Conservation (phyloP, 305 asterid species). For the Ilex paraguariensis region DNA sequence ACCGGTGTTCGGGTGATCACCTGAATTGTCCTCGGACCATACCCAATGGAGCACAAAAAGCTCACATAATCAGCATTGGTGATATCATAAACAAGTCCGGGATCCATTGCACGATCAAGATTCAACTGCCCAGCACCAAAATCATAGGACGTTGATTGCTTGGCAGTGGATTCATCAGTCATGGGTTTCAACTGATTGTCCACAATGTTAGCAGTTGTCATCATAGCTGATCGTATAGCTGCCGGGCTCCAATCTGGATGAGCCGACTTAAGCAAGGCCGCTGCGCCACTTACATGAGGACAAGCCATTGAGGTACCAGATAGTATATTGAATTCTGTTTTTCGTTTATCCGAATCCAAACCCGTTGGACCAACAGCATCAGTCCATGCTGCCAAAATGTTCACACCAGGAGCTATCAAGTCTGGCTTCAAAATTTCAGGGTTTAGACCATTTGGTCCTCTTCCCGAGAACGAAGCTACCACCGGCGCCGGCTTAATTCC, state of each 20-base stretch:
- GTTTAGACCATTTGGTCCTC: slow-evolving; percentile 89
- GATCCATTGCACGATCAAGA: slow-evolving; percentile 83
- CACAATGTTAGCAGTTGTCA: slow-evolving; percentile 66
- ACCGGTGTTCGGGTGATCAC: slow-evolving; percentile 71
- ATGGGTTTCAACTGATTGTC: slow-evolving; percentile 51
- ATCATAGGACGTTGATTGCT: slow-evolving; percentile 68
- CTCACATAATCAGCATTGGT: slow-evolving; percentile 50
- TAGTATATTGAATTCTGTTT: slow-evolving; percentile 71
- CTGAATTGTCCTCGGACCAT: slow-evolving; percentile 77
- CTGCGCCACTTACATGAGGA: slow-evolving; percentile 72
- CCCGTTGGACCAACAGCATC: slow-evolving; percentile 92
- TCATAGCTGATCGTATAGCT: slow-evolving; percentile 82
- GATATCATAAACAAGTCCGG: slow-evolving; percentile 77
- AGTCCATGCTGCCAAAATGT: slow-evolving; percentile 38
- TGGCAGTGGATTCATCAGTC: slow-evolving; percentile 65
- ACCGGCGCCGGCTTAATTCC: slow-evolving; percentile 83
- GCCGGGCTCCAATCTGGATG: slow-evolving; percentile 98
- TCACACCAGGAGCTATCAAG: background rate
- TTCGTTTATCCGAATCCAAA: slow-evolving; percentile 57
- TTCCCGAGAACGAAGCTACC: slow-evolving; percentile 21
- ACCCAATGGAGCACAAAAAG: slow-evolving; percentile 70
- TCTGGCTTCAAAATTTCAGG: slow-evolving; percentile 91
- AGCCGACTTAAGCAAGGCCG: slow-evolving; percentile 86
- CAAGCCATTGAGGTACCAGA: slow-evolving; percentile 98
- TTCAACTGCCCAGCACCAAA: slow-evolving; percentile 83